Conservation (phyloP, 2,329 filamentous ascomycete genomes). For the Helotiales sp. region DNA sequence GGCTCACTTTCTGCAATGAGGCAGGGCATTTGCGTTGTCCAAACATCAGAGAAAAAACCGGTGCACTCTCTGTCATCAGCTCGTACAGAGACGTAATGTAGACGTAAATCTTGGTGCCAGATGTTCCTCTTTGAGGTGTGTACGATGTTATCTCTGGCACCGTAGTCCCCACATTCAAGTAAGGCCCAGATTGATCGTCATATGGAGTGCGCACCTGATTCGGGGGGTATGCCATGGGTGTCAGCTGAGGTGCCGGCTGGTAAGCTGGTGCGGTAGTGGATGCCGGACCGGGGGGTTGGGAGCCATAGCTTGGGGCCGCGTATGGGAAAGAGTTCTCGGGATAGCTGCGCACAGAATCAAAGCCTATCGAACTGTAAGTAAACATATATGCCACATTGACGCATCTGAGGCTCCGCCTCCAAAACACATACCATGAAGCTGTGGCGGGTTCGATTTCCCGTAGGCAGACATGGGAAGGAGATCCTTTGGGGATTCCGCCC, state of each 20-base stretch:
- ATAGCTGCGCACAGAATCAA: slow-evolving; percentile 40
- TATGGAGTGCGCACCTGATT: slow-evolving; percentile 55
- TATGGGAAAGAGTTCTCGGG: slow-evolving; percentile 52
- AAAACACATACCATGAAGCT: slow-evolving; percentile 76
- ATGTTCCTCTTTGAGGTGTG: slow-evolving; percentile 69
- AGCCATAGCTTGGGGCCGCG: slow-evolving; percentile 54
- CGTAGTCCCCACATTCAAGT: slow-evolving; percentile 66
- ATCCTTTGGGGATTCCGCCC: slow-evolving; percentile 41
- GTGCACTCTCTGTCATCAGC: slow-evolving; percentile 62
- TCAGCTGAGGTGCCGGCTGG: slow-evolving; percentile 39
- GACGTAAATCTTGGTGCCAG: slow-evolving; percentile 73
- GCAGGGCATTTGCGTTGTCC: slow-evolving; percentile 76
- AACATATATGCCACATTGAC: background rate
- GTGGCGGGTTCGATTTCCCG: slow-evolving; percentile 74
- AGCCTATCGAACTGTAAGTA: slow-evolving; percentile 37
- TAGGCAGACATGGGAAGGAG: slow-evolving; percentile 79
- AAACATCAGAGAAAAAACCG: slow-evolving; percentile 72
- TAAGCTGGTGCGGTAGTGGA: slow-evolving; percentile 36
- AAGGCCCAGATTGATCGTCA: slow-evolving; percentile 68
- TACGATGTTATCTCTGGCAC: slow-evolving; percentile 70
- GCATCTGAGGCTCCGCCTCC: background rate
- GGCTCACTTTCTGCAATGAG: slow-evolving; percentile 64
- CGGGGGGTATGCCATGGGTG: slow-evolving; percentile 48
- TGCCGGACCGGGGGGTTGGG: slow-evolving; percentile 54
- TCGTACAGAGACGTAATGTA: slow-evolving; percentile 79